Conservation (phyloP, 2,329 filamentous ascomycete species). For the Ophiostoma ulmi region DNA sequence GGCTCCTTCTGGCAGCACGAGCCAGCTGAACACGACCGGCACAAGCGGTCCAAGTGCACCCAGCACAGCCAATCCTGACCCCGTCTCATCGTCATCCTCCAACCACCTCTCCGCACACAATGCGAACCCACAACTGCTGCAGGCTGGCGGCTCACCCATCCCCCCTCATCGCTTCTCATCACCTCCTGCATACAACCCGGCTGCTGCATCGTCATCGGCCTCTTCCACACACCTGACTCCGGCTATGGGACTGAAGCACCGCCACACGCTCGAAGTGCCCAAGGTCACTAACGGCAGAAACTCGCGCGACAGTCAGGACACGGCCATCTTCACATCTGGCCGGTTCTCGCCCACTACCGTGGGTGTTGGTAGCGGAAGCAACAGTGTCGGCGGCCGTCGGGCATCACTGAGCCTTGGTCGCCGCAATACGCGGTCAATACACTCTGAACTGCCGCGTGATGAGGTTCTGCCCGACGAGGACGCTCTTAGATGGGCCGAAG, state of each 20-base stretch:
- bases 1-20: not conserved
- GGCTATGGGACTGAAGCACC: slow-evolving; percentile 62
- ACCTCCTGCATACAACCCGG: slow-evolving; percentile 51
- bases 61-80: slow-evolving; percentile 13
- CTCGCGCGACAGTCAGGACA: slow-evolving; percentile 69
- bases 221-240: slow-evolving; percentile 49
- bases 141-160: slow-evolving; percentile 5
- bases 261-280: slow-evolving; percentile 85
- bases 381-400: slow-evolving; percentile 51
- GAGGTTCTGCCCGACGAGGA: slow-evolving; percentile 85
- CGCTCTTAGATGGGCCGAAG: slow-evolving; percentile 85
- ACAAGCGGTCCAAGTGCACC: slow-evolving; percentile 4
- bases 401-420: slow-evolving; percentile 79
- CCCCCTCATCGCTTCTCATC: slow-evolving; percentile 58
- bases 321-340: slow-evolving; percentile 56
- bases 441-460: slow-evolving; percentile 78
- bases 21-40: not conserved
- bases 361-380: slow-evolving; percentile 48
- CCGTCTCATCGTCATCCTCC: slow-evolving; percentile 9
- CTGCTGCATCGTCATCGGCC: slow-evolving; percentile 31
- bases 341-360: slow-evolving; percentile 68
- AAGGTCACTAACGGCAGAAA: slow-evolving; percentile 55
- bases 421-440: slow-evolving; percentile 75
- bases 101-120: slow-evolving; percentile 5
- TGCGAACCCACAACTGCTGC: slow-evolving; percentile 12